Evolutionary conservation across 129 eudicot species (phyloP).

Genomic region (Chrysanthemum lavandulifolium): DNA sequence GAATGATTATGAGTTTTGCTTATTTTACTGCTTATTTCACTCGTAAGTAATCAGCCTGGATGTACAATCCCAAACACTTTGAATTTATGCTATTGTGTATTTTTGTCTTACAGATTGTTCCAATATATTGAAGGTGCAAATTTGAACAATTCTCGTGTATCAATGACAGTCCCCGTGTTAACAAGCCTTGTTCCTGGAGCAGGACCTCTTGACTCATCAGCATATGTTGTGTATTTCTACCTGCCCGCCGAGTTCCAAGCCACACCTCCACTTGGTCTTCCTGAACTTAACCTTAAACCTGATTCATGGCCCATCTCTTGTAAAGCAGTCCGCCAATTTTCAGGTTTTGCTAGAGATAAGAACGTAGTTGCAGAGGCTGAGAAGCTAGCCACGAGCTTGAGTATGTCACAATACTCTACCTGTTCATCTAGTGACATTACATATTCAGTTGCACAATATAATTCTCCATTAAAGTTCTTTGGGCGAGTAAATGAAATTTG

Average conservation of each 20-base stretch:
- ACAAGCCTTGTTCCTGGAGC: constrained; percentile 77
- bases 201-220: constrained; percentile 76
- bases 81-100: background rate
- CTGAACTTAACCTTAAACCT: constrained; percentile 68
- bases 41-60: too few relatives aligned
- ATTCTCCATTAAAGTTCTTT: constrained; percentile 62
- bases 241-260: constrained; percentile 66
- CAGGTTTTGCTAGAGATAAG: constrained; percentile 78
- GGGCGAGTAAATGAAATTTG: constrained; percentile 87
- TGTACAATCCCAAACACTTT: background rate
- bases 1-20: too few relatives aligned
- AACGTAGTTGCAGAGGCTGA: constrained; percentile 69
- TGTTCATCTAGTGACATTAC: constrained; percentile 56
- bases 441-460: constrained; percentile 83
- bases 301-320: constrained; percentile 60
- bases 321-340: constrained; percentile 76
- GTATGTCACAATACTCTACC: constrained; percentile 61
- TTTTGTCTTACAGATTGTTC: constrained; percentile 52
- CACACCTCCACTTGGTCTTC: constrained; percentile 86
- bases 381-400: constrained; percentile 70
- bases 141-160: constrained; percentile 67
- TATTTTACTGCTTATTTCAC: background rate
- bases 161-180: constrained; percentile 71
- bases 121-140: constrained; percentile 90
- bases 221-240: constrained; percentile 61